A percentile compares a stretch with the other conserved stretches of the same genome.
phyloP scores from a whole-genome alignment of 371 early-diverging fungal species.

The Lichtheimia ramosa region DNA sequence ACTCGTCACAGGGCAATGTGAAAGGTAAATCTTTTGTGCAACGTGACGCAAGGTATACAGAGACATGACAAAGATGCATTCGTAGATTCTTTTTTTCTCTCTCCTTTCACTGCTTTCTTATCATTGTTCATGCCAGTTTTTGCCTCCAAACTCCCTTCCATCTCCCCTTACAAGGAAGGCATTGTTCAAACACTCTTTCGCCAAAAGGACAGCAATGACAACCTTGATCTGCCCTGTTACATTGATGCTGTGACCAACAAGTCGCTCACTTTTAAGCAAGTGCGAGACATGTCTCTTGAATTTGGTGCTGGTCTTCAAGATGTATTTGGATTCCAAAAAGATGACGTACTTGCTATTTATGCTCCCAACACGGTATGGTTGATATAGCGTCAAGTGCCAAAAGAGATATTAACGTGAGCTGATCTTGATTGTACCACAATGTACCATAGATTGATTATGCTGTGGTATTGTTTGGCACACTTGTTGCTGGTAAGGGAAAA shows the following conservation, averaged over 20 bases:
- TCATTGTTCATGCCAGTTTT: neutral
- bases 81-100: neutral
- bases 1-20: too few species aligned
- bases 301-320: slow-evolving; percentile 8
- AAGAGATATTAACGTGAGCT: neutral
- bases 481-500: slow-evolving; percentile 28
- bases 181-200: slow-evolving; percentile 3
- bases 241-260: slow-evolving; percentile 60
- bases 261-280: slow-evolving; percentile 62
- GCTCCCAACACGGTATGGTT: slow-evolving; percentile 28
- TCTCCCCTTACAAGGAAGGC: neutral
- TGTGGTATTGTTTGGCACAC: slow-evolving; percentile 29
- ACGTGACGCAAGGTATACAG: too few species aligned
- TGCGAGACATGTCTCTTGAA: slow-evolving; percentile 30
- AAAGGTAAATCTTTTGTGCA: too few species aligned
- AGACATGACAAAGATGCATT: neutral
- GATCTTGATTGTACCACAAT: neutral
- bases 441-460: slow-evolving; percentile 13
- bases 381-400: slow-evolving; percentile 5
- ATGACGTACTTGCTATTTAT: slow-evolving; percentile 14
- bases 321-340: slow-evolving; percentile 3
- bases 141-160: neutral
- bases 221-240: slow-evolving; percentile 17
- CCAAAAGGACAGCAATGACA: neutral
- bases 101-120: neutral